These are phyloP conservation scores for Mesembryanthemum crystallinum DNA, from an alignment of 148 eudicot species.

Conservation along the genomic window DNA sequence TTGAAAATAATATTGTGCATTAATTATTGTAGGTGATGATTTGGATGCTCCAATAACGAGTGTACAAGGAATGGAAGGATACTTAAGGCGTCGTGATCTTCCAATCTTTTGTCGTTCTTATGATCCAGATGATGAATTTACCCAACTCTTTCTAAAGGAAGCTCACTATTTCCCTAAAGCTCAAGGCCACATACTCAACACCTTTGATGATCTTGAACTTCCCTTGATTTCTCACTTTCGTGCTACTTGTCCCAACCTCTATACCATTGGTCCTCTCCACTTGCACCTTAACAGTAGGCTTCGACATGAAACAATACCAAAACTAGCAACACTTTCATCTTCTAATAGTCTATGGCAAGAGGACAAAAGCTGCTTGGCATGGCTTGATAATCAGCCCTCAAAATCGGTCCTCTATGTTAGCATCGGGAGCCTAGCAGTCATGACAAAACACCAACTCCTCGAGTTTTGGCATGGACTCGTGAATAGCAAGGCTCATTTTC, in stretches of 20 bases:
- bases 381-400: conserved; percentile 35
- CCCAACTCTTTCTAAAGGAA: conserved; percentile 17
- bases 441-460: conserved; percentile 32
- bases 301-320: background rate
- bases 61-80: conserved; percentile 31
- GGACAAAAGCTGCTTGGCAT: conserved; percentile 31
- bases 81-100: conserved; percentile 37
- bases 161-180: conserved; percentile 23
- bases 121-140: conserved; percentile 3
- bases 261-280: conserved; percentile 38
- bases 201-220: conserved; percentile 34
- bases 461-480: conserved; percentile 35
- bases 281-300: conserved; percentile 16
- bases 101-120: conserved; percentile 31
- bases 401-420: conserved; percentile 38
- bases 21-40: conserved; percentile 15
- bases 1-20: background rate
- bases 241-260: conserved; percentile 26
- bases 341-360: conserved; percentile 28
- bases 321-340: background rate
- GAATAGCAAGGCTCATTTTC: conserved; percentile 19
- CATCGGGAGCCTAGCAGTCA: conserved; percentile 32
- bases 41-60: conserved; percentile 27
- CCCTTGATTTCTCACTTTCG: conserved; percentile 23
- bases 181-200: conserved; percentile 38